These are phyloP conservation scores for Salix purpurea DNA, from an alignment of 345 rosid species.

Conservation along the genomic window DNA sequence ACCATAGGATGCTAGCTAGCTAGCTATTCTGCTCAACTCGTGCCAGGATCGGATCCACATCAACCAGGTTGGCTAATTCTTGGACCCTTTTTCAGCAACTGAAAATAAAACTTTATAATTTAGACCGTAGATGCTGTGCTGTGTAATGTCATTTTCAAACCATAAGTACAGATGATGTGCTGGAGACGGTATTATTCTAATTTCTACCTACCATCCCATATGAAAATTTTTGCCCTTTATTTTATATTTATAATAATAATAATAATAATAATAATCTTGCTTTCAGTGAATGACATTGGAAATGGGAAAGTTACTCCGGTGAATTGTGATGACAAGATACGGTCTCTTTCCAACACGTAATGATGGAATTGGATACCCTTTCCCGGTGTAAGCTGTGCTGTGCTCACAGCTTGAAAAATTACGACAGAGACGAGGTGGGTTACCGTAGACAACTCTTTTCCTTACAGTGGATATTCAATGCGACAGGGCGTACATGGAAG, in stretches of 20 bases:
- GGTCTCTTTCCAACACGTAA: neutral
- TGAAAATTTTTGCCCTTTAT: neutral
- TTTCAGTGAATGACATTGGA: neutral
- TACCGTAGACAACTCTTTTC: neutral
- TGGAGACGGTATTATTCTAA: neutral
- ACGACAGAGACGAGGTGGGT: neutral
- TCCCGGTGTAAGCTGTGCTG: neutral
- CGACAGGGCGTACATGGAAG: too few species aligned
- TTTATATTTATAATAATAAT: too few species aligned
- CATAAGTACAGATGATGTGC: neutral
- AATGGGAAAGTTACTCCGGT: neutral
- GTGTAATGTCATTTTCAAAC: neutral
- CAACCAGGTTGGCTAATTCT: conserved; percentile 28
- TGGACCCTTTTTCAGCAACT: neutral
- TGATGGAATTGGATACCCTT: conserved; percentile 10
- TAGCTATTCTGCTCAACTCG: neutral
- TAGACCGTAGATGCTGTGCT: neutral
- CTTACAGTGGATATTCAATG: neutral
- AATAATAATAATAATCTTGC: neutral
- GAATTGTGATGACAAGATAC: neutral
- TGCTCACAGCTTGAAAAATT: neutral
- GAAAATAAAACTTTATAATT: neutral
- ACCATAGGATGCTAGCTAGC: neutral
- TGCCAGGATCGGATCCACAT: neutral
- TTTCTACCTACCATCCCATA: neutral